A percentile compares a stretch with the other conserved stretches of the same genome.
Conservation (phyloP, 352 stramenopile species). For the Globisporangium paddicum region DNA sequence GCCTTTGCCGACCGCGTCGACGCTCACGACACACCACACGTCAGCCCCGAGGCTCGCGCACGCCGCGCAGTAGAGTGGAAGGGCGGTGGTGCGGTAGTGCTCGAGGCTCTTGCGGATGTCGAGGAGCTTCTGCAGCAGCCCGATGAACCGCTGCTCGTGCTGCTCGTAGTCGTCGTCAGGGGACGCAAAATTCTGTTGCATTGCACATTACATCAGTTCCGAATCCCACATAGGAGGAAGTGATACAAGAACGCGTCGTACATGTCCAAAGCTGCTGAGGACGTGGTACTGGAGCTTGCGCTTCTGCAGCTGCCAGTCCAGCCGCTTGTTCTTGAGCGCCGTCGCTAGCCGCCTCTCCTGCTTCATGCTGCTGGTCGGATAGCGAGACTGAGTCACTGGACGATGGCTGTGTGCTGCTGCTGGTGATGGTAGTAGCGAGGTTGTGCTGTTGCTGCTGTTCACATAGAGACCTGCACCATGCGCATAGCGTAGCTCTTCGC, state of each 20-base stretch:
- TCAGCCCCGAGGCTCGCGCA: conserved; percentile 61
- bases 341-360: conserved; percentile 12
- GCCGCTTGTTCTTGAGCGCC: conserved; percentile 32
- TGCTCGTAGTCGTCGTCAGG: conserved; percentile 64
- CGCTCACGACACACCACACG: conserved; percentile 73
- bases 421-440: neutral
- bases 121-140: conserved; percentile 60
- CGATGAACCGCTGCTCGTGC: conserved; percentile 65
- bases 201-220: too few species aligned
- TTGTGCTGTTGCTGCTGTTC: neutral
- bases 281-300: conserved; percentile 55
- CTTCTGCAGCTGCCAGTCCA: conserved; percentile 58
- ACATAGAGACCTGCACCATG: neutral
- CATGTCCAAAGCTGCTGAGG: conserved; percentile 49
- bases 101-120: conserved; percentile 70
- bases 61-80: conserved; percentile 58
- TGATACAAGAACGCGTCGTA: conserved; percentile 1
- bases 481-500: neutral
- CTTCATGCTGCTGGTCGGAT: conserved; percentile 9
- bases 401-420: neutral
- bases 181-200: conserved; percentile 37
- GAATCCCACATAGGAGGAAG: neutral
- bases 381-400: neutral
- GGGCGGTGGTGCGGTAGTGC: conserved; percentile 51
- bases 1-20: conserved; percentile 52